Conservation (phyloP, 495 filamentous ascomycete genomes). For the Penicillium cinerascens region DNA sequence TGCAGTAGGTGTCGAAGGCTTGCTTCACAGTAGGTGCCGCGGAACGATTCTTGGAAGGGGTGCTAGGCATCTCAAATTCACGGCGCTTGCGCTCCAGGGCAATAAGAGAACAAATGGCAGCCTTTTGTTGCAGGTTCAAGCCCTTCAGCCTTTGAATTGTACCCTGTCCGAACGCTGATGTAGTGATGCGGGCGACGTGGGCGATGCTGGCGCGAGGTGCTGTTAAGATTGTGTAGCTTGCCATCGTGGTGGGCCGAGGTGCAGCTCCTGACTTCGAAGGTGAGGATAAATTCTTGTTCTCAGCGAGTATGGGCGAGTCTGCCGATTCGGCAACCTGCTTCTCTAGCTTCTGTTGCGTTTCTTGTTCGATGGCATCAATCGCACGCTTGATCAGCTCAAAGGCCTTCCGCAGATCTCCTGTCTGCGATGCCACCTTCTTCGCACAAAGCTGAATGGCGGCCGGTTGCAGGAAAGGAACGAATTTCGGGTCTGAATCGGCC, state of each 20-base stretch:
- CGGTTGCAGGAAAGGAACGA: constrained; percentile 85
- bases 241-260: constrained; percentile 40
- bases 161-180: constrained; percentile 80
- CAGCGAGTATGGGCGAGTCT: constrained; percentile 57
- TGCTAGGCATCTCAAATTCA: constrained; percentile 39
- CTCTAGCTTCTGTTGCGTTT: constrained; percentile 55
- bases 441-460: constrained; percentile 89
- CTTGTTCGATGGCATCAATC: constrained; percentile 83
- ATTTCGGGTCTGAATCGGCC: constrained; percentile 49
- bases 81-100: constrained; percentile 66
- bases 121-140: constrained; percentile 95
- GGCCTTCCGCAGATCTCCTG: constrained; percentile 89
- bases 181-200: constrained; percentile 86
- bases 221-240: constrained; percentile 60
- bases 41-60: constrained; percentile 54
- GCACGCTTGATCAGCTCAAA: constrained; percentile 91
- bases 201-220: constrained; percentile 86
- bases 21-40: constrained; percentile 70
- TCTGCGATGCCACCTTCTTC: constrained; percentile 89
- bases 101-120: constrained; percentile 80
- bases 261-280: constrained; percentile 34
- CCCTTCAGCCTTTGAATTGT: constrained; percentile 75
- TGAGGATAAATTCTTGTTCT: constrained; percentile 68
- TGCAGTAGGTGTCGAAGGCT: constrained; percentile 74
- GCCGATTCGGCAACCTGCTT: constrained; percentile 29